Percentiles rank a stretch among this genome's conserved stretches.
phyloP scores from a whole-genome alignment of 1,284 basidiomycete species.

The Rhodotorula glutinis region DNA sequence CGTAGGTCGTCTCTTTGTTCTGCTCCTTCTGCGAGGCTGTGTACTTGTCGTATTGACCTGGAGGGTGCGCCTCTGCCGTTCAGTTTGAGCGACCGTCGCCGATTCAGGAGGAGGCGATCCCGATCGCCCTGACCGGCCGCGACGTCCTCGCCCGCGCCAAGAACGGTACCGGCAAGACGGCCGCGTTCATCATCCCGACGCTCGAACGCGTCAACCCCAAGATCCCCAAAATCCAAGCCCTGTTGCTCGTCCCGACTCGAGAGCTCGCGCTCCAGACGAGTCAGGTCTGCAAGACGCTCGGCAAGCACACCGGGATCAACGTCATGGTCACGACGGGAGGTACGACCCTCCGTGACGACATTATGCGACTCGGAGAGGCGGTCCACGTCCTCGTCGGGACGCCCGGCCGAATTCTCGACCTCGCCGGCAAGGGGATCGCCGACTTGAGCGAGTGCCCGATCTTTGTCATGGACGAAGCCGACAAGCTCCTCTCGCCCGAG shows the following conservation, averaged over 20 bases:
- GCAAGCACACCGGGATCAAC: constrained; percentile 82
- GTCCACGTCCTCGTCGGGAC: constrained; percentile 98
- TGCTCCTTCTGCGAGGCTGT: background rate
- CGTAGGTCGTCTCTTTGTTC: constrained; percentile 16
- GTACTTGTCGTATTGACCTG: background rate
- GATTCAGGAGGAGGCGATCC: constrained; percentile 89
- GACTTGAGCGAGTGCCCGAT: constrained; percentile 91
- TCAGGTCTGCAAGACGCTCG: constrained; percentile 95
- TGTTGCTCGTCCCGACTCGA: constrained; percentile 89
- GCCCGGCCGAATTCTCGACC: constrained; percentile 91
- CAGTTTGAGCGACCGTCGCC: constrained; percentile 89
- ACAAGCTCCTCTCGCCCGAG: constrained; percentile 95
- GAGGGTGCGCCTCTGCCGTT: too few species aligned
- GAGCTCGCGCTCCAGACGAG: constrained; percentile 94
- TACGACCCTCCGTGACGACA: constrained; percentile 96
- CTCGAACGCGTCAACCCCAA: constrained; percentile 86
- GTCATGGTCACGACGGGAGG: constrained; percentile 99
- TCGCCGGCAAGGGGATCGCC: constrained; percentile 89
- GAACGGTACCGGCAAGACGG: constrained; percentile 67
- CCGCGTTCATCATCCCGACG: constrained; percentile 95
- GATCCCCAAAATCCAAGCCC: constrained; percentile 87
- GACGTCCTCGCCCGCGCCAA: constrained; percentile 66
- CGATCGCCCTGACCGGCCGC: constrained; percentile 61
- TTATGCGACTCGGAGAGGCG: constrained; percentile 80
- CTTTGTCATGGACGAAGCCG: constrained; percentile 99